Conservation (phyloP, 345 rosid genomes). For the Melaleuca alternifolia region DNA sequence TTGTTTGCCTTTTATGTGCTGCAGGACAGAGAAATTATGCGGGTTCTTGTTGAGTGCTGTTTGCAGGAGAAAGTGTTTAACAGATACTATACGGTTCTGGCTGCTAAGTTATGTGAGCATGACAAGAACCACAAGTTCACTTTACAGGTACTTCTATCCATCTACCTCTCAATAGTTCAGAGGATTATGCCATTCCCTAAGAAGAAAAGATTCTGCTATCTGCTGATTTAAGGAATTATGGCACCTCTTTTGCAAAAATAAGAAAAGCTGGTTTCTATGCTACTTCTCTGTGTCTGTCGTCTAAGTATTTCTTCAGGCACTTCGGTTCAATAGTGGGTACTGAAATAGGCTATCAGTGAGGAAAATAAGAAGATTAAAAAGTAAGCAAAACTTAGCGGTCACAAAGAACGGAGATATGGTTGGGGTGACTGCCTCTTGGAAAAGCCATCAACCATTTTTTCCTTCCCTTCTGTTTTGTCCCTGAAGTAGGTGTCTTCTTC, state of each 20-base stretch:
- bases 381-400: background rate
- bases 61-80: conserved; percentile 81
- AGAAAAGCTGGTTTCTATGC: background rate
- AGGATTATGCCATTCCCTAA: background rate
- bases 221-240: background rate
- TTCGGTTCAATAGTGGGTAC: background rate
- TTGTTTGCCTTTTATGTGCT: background rate
- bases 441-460: background rate
- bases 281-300: background rate
- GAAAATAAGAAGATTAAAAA: background rate
- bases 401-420: background rate
- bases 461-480: background rate
- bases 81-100: conserved; percentile 71
- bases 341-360: background rate
- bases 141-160: conserved; percentile 43
- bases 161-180: background rate
- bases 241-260: background rate
- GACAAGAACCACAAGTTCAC: conserved; percentile 89
- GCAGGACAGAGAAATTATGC: conserved; percentile 88
- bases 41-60: conserved; percentile 87
- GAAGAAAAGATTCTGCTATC: background rate
- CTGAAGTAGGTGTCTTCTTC: background rate
- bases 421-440: background rate
- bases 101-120: conserved; percentile 73
- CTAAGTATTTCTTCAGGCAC: background rate